A percentile compares a stretch with the other conserved stretches of the same genome.
Evolutionary conservation across 768 basidiomycete genomes (phyloP).

Genomic region (Russula emetica): DNA sequence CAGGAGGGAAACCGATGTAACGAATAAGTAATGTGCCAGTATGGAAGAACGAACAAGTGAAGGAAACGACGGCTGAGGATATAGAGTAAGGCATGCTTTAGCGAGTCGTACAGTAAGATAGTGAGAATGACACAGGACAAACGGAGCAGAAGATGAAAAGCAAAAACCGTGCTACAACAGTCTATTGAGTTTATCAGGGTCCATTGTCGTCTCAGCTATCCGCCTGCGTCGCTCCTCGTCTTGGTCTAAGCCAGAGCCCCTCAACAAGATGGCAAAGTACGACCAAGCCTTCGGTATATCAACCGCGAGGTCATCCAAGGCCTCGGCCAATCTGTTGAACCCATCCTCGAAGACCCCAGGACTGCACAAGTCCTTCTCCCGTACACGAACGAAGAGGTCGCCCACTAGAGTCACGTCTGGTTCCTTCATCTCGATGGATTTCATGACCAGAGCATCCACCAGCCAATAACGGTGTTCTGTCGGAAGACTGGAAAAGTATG

Average conservation of each 20-base stretch:
- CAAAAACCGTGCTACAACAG: constrained; percentile 19
- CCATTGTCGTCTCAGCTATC: constrained; percentile 58
- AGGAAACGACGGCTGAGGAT: constrained; percentile 19
- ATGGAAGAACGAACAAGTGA: constrained; percentile 21
- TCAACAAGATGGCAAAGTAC: constrained; percentile 70
- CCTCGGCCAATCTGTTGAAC: constrained; percentile 61
- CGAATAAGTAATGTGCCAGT: constrained; percentile 17
- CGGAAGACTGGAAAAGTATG: constrained; percentile 76
- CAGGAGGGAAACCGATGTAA: not conserved
- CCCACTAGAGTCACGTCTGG: constrained; percentile 73
- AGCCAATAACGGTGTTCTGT: constrained; percentile 57
- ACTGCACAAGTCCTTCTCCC: constrained; percentile 56
- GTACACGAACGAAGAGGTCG: constrained; percentile 63
- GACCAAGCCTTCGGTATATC: constrained; percentile 85
- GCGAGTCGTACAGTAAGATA: constrained; percentile 27
- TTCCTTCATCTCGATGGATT: constrained; percentile 78
- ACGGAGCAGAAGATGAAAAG: constrained; percentile 16
- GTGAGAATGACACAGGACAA: constrained; percentile 9
- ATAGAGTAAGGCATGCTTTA: constrained; percentile 23
- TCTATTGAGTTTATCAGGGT: constrained; percentile 53
- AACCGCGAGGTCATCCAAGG: constrained; percentile 83
- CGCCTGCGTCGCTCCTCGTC: constrained; percentile 55
- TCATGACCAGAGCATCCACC: constrained; percentile 68
- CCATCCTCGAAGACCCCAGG: constrained; percentile 68
- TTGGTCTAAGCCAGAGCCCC: constrained; percentile 54